Base-by-base conservation (phyloP, 2,329 filamentous ascomycete genomes). In the Talaromyces sp. region DNA sequence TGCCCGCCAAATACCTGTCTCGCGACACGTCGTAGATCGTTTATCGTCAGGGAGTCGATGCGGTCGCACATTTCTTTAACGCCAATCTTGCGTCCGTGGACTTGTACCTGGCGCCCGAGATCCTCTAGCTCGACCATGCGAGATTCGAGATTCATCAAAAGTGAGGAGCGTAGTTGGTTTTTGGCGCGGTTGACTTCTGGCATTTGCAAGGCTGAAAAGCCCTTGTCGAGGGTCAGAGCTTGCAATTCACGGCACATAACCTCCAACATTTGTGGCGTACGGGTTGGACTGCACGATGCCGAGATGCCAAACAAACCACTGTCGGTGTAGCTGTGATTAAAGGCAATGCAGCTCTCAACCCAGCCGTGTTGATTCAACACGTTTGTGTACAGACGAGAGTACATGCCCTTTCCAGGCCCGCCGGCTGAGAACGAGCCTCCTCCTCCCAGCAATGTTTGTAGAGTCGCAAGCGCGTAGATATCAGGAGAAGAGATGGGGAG, bases 51-150 rank as follows among this genome's bases (percentile, higher is more conserved):
- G 5, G 82, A 84, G 74, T 97, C 91, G 70, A 99, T 99, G 74
- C 89, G 88, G 60, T 82, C 82, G 75, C 94, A 97, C 94, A 99
- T 98, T 75, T 98, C 93, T 70, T 88, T 87, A 7, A 97, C 93
- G 1, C 94, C 91, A 6, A 98, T 87, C 81, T 97, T 97, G 70
- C 88, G 87, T 25, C 94, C 95, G 75, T 98, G 93, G n/a, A 97
- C 92, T 82, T 98, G 95, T 11, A 99, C 92, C 77, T 97, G 94
- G 68, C 95, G 84, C 25, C 95, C 95, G 0, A 99, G 85, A 76
- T 99, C 95, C 79, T 99, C 95, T 6, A 99, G 86, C 81, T 98
- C 95, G 10, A 99, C 93, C 93, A 99, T 97, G 67, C 95, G 86
- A 71, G 89, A 93, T 81, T 99, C 95, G 31, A 99, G 87, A 80